A percentile compares a stretch with the other conserved stretches of the same genome.
These are phyloP conservation scores for Trichophaea hybrida DNA, from an alignment of 2,329 filamentous ascomycete genomes.

Conservation along the genomic window DNA sequence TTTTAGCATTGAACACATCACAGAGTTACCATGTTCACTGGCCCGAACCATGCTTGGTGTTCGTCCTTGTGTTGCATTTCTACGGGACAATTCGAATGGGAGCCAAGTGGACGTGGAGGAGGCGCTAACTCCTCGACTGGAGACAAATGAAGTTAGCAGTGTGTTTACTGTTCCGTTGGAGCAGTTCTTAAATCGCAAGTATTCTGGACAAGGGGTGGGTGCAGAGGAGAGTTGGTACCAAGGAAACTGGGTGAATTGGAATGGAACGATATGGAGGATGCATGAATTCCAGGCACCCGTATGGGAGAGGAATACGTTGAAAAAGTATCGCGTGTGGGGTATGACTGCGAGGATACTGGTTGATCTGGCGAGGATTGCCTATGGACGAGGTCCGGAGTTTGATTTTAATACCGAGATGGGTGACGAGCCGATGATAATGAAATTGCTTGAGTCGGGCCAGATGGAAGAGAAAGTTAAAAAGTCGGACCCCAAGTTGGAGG, in stretches of 20 bases:
- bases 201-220: constrained; percentile 34
- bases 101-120: constrained; percentile 40
- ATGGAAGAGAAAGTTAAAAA: constrained; percentile 34
- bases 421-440: constrained; percentile 50
- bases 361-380: constrained; percentile 74
- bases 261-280: constrained; percentile 61
- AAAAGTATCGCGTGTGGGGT: constrained; percentile 71
- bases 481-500: constrained; percentile 1
- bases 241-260: constrained; percentile 61
- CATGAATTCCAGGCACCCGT: constrained; percentile 89
- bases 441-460: constrained; percentile 42
- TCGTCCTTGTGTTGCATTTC: constrained; percentile 60
- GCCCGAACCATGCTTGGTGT: constrained; percentile 61
- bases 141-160: constrained; percentile 81
- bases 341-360: constrained; percentile 88
- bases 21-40: constrained; percentile 62
- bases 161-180: constrained; percentile 84
- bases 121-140: constrained; percentile 61
- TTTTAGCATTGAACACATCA: constrained; percentile 77
- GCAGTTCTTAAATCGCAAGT: constrained; percentile 55
- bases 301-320: constrained; percentile 29
- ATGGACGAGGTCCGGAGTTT: constrained; percentile 68
- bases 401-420: constrained; percentile 54
- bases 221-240: constrained; percentile 55
- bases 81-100: constrained; percentile 33